Percentiles rank a stretch among this genome's conserved stretches.
phyloP scores from a whole-genome alignment of 2,329 filamentous ascomycete species.

The Ceratocystis harringtonii region DNA sequence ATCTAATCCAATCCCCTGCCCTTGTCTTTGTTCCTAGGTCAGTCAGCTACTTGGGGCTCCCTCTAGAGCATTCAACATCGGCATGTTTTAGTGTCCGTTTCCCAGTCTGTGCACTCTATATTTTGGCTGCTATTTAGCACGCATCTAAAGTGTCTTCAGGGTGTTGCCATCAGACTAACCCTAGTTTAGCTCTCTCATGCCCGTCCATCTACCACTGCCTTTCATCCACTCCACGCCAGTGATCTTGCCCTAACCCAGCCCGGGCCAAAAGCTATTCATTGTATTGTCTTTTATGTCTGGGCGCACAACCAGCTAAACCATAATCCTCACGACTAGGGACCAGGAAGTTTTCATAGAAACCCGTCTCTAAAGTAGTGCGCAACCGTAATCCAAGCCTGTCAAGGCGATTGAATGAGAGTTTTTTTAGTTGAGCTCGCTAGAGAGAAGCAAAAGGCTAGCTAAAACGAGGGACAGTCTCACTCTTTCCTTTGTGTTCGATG shows the following conservation, averaged over 20 bases:
- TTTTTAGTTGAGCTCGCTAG: not conserved
- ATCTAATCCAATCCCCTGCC: not conserved
- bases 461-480: not conserved
- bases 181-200: not conserved
- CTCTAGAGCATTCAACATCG: not conserved
- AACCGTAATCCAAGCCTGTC: not conserved
- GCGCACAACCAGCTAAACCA: not conserved
- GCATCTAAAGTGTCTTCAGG: not conserved
- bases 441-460: not conserved
- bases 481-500: not conserved
- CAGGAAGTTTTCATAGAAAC: not conserved
- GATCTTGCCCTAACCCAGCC: not conserved
- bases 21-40: not conserved
- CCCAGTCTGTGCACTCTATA: constrained; percentile 1
- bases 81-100: not conserved
- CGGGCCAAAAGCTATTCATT: not conserved
- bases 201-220: not conserved
- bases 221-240: not conserved
- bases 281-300: not conserved
- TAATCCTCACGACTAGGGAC: not conserved
- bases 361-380: not conserved
- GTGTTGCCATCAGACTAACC: not conserved
- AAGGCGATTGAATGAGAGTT: not conserved
- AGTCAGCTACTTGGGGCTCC: not conserved
- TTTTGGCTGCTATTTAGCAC: not conserved